Evolutionary conservation across 2,329 filamentous ascomycete species (phyloP).

Genomic region (Colletotrichum spaethianum): DNA sequence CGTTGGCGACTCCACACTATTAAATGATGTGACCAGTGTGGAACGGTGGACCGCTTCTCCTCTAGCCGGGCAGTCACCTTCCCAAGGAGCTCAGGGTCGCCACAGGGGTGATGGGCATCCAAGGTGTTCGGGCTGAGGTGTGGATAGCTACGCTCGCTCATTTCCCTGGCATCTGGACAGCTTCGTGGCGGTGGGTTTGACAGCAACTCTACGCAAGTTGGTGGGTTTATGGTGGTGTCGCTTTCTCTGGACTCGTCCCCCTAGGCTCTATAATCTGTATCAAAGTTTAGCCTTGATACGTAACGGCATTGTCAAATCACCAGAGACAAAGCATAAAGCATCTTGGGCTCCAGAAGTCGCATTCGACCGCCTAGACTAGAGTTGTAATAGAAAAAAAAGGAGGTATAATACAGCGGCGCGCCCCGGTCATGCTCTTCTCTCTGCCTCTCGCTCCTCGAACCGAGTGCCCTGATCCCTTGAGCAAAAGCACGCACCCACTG

Average conservation of each 20-base stretch:
- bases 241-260: neutral
- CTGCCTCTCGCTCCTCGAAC: conserved; percentile 9
- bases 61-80: neutral
- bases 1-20: conserved; percentile 9
- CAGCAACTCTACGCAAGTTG: neutral
- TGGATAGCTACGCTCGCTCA: neutral
- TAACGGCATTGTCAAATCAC: too few species aligned
- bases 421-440: conserved; percentile 26
- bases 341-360: conserved; percentile 19
- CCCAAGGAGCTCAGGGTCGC: neutral
- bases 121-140: neutral
- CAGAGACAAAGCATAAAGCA: neutral
- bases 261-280: neutral
- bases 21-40: neutral
- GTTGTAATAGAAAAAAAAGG: conserved; percentile 25
- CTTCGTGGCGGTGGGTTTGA: neutral
- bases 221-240: too few species aligned
- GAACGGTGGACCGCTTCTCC: conserved; percentile 15
- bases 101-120: neutral
- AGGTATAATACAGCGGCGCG: conserved; percentile 42
- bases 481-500: conserved; percentile 25
- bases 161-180: neutral
- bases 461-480: conserved; percentile 3
- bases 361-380: conserved; percentile 26
- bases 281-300: neutral